A percentile compares a stretch with the other conserved stretches of the same genome.
Evolutionary conservation across 352 stramenopile species (phyloP).

Genomic region (Pilasporangium apinafurcum): DNA sequence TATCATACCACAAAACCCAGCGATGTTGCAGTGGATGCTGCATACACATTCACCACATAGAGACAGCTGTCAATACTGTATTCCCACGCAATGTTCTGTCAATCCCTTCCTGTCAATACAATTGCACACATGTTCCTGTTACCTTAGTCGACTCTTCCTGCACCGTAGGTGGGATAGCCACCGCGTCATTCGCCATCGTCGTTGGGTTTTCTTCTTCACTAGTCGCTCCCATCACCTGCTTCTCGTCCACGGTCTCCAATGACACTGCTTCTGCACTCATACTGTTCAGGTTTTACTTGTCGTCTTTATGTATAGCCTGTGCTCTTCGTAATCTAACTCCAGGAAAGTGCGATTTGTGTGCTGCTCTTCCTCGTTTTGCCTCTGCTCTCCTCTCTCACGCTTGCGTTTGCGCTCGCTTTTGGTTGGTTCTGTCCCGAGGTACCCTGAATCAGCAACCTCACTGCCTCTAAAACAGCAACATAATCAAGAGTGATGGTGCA

Average conservation of each 20-base stretch:
- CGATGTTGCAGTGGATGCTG: constrained; percentile 84
- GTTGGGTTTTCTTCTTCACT: constrained; percentile 16
- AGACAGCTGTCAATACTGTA: constrained; percentile 10
- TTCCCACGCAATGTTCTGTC: background rate
- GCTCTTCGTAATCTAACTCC: too few species aligned
- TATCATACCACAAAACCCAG: constrained; percentile 89
- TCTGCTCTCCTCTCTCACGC: constrained; percentile 42
- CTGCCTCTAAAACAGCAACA: constrained; percentile 1
- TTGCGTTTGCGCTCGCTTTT: constrained; percentile 9
- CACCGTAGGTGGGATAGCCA: constrained; percentile 29
- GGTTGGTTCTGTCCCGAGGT: constrained; percentile 14
- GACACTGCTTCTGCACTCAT: too few species aligned
- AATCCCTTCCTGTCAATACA: too few species aligned
- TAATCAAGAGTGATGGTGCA: constrained; percentile 7
- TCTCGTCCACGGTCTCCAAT: constrained; percentile 18
- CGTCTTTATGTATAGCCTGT: too few species aligned
- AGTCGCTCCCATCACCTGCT: too few species aligned
- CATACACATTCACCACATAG: constrained; percentile 1
- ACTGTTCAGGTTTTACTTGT: too few species aligned
- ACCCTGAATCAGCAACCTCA: constrained; percentile 3
- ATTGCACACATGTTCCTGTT: too few species aligned
- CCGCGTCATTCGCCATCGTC: constrained; percentile 7
- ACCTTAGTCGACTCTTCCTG: constrained; percentile 61
- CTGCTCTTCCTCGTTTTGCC: too few species aligned
- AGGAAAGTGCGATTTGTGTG: too few species aligned